Evolutionary conservation across 164 flowering plant genomes (phyloP).

Genomic region (Stephania japonica): DNA sequence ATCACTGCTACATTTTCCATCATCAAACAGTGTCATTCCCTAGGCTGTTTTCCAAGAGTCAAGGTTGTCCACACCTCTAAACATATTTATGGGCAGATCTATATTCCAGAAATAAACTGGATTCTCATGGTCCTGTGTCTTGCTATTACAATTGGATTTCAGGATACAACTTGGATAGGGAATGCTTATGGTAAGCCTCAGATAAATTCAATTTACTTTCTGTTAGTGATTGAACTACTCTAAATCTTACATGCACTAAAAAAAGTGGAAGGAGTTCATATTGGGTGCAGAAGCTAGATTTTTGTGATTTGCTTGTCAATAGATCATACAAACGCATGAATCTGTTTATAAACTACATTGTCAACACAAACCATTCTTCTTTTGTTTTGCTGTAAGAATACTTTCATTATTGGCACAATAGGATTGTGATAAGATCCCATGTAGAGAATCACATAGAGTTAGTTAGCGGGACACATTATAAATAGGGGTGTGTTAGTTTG

Average conservation of each 20-base stretch:
- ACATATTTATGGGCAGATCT: constrained; percentile 73
- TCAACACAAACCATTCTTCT: too few relatives aligned
- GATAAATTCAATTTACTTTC: neutral
- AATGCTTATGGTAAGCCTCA: constrained; percentile 70
- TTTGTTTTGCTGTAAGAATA: too few relatives aligned
- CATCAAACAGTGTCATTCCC: constrained; percentile 71
- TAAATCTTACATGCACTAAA: neutral
- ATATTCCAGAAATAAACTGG: constrained; percentile 91
- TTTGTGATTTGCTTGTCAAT: neutral
- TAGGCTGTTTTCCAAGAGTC: constrained; percentile 93
- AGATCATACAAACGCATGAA: neutral
- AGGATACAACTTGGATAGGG: constrained; percentile 66
- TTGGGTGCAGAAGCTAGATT: neutral
- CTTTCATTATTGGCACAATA: too few relatives aligned
- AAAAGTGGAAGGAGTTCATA: neutral
- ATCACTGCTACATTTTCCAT: constrained; percentile 84
- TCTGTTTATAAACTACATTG: neutral
- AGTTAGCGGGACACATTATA: too few relatives aligned
- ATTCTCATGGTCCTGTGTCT: constrained; percentile 74
- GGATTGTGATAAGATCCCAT: too few relatives aligned
- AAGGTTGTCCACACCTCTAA: constrained; percentile 80
- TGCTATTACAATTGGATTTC: constrained; percentile 68
- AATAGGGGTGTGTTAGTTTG: too few relatives aligned
- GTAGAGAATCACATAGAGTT: too few relatives aligned
- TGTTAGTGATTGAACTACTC: neutral